These are phyloP conservation scores for Apophysomyces trapeziformis DNA, from an alignment of 371 early-diverging fungal species.

Conservation along the genomic window DNA sequence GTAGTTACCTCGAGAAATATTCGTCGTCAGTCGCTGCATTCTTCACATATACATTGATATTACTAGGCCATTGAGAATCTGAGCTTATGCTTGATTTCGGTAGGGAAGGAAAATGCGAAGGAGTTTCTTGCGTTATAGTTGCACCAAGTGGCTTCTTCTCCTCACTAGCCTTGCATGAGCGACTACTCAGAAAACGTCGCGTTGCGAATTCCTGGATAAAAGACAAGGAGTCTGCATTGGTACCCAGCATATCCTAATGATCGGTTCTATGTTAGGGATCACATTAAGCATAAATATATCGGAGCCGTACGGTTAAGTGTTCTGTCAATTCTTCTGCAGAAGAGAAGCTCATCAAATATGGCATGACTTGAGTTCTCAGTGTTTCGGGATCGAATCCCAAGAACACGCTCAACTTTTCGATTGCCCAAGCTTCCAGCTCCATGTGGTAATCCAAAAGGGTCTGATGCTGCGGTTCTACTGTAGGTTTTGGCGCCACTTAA, in stretches of 20 bases:
- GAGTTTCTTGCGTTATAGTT: neutral
- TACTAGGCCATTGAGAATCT: constrained; percentile 42
- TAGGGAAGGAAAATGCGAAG: constrained; percentile 30
- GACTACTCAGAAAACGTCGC: constrained; percentile 30
- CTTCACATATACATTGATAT: constrained; percentile 52
- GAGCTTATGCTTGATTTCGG: constrained; percentile 24
- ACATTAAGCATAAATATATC: neutral
- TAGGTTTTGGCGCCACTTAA: too few species aligned
- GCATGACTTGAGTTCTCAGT: constrained; percentile 41
- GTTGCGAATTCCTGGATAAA: constrained; percentile 43
- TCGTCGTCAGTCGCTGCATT: constrained; percentile 49
- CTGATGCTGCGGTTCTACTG: neutral
- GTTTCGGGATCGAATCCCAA: constrained; percentile 55
- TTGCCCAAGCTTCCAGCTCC: constrained; percentile 38
- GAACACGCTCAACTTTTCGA: constrained; percentile 45
- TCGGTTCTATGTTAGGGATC: neutral
- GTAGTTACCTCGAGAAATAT: constrained; percentile 40
- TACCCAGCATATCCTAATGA: constrained; percentile 42
- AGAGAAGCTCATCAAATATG: constrained; percentile 37
- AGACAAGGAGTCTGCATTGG: constrained; percentile 26
- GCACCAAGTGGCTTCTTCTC: constrained; percentile 14
- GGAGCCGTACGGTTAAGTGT: constrained; percentile 40
- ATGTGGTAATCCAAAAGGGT: constrained; percentile 3
- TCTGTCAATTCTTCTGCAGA: constrained; percentile 40
- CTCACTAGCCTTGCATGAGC: neutral